Evolutionary conservation across 2,329 filamentous ascomycete species (phyloP).

Genomic region (Fusarium sambucinum): DNA sequence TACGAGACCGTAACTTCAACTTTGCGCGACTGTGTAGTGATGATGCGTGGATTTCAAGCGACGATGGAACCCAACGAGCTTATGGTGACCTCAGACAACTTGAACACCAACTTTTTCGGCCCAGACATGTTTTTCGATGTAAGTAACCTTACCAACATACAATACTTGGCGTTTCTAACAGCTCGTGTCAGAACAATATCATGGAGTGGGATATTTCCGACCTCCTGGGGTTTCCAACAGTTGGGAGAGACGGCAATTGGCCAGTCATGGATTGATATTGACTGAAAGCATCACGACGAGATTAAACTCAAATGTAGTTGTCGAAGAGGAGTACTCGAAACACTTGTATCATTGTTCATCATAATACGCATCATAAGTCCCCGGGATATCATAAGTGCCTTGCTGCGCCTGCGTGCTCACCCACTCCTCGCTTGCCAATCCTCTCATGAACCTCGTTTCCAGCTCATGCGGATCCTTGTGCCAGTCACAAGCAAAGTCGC

Average conservation of each 20-base stretch:
- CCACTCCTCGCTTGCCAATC: constrained; percentile 71
- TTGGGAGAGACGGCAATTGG: constrained; percentile 26
- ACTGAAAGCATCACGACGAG: not conserved
- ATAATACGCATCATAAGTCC: constrained; percentile 65
- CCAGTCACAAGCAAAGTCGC: constrained; percentile 82
- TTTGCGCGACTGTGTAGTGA: constrained; percentile 34
- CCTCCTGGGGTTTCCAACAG: constrained; percentile 39
- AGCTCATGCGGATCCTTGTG: constrained; percentile 75
- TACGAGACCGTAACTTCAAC: constrained; percentile 41
- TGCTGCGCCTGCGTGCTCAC: constrained; percentile 72
- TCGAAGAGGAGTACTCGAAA: not conserved
- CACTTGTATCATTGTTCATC: constrained; percentile 55
- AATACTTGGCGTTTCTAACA: constrained; percentile 13
- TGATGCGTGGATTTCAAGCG: constrained; percentile 31
- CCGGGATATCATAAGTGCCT: constrained; percentile 61
- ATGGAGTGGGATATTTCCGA: constrained; percentile 47
- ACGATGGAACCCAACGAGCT: constrained; percentile 39
- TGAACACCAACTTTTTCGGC: constrained; percentile 35
- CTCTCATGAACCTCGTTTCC: constrained; percentile 66
- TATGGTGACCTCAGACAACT: constrained; percentile 23
- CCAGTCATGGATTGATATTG: constrained; percentile 19
- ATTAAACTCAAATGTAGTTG: not conserved
- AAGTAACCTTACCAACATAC: constrained; percentile 1
- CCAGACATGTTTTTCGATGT: constrained; percentile 38
- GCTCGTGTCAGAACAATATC: constrained; percentile 33